Evolutionary conservation across 164 flowering plant species (phyloP).

Genomic region (Taxillus chinensis): DNA sequence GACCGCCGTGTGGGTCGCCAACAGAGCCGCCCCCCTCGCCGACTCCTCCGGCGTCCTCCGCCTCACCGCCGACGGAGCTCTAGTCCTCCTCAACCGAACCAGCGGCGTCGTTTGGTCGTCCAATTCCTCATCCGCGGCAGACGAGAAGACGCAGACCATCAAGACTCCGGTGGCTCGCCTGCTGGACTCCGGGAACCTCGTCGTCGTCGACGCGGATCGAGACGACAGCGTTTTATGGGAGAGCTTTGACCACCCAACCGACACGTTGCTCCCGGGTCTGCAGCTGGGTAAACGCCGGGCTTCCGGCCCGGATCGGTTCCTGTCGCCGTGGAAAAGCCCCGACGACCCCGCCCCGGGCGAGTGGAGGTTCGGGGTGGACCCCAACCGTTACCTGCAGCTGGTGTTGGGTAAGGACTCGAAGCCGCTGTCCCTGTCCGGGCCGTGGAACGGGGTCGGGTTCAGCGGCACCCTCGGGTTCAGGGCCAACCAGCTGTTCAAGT

Average conservation of each 20-base stretch:
- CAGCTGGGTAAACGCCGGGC: neutral
- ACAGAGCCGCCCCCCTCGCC: slow-evolving; percentile 14
- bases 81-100: slow-evolving; percentile 6
- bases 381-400: neutral
- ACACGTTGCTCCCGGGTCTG: neutral
- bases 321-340: neutral
- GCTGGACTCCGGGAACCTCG: slow-evolving; percentile 10
- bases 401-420: neutral
- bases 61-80: neutral
- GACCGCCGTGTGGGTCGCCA: slow-evolving; percentile 15
- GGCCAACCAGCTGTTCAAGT: neutral
- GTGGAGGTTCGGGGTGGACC: neutral
- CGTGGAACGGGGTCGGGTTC: neutral
- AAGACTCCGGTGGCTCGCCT: slow-evolving; percentile 10
- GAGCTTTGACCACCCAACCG: neutral
- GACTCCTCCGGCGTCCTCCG: slow-evolving; percentile 3
- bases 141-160: neutral
- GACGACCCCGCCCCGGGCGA: neutral
- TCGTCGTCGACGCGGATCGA: neutral
- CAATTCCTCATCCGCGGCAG: neutral
- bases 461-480: neutral
- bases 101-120: neutral
- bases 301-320: neutral
- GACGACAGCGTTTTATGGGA: neutral
- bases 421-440: neutral